These are phyloP conservation scores for Russula ochroleuca DNA, from an alignment of 768 basidiomycete genomes.

Conservation along the genomic window DNA sequence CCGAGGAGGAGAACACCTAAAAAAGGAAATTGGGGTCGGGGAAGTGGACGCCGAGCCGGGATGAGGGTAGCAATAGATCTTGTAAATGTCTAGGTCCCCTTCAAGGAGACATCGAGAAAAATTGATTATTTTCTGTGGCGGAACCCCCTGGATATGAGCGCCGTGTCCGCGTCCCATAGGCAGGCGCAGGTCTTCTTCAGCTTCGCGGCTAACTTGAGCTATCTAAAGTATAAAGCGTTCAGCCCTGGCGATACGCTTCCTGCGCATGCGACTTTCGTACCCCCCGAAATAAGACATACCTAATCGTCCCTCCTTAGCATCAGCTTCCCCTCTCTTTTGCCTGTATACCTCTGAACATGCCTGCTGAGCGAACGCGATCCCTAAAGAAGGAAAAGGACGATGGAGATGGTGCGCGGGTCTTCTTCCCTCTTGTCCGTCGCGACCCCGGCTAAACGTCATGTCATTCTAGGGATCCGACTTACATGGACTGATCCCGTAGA, in stretches of 20 bases:
- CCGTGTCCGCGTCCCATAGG: conserved; percentile 18
- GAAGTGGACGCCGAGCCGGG: conserved; percentile 6
- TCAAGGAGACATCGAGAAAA: conserved; percentile 6
- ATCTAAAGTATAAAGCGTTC: conserved; percentile 23
- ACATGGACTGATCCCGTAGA: conserved; percentile 47
- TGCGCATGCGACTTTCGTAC: conserved; percentile 12
- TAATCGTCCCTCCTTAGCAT: conserved; percentile 7
- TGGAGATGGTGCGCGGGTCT: conserved; percentile 8
- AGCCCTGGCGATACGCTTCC: conserved; percentile 10
- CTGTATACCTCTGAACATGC: conserved; percentile 18
- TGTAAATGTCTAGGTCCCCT: background rate
- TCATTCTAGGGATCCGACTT: conserved; percentile 37
- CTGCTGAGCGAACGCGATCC: conserved; percentile 26
- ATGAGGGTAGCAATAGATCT: background rate
- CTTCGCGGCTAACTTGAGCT: background rate
- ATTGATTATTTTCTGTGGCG: conserved; percentile 8
- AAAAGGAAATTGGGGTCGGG: conserved; percentile 2
- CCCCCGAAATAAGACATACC: conserved; percentile 21
- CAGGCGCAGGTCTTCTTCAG: conserved; percentile 5
- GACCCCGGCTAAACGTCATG: background rate
- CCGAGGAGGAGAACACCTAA: background rate
- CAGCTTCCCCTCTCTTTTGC: conserved; percentile 3
- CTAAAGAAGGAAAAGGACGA: conserved; percentile 26
- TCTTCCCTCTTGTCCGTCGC: background rate
- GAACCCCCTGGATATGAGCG: conserved; percentile 14